Base-by-base conservation (phyloP, 768 basidiomycete species). In the Rhizopogon salebrosus region DNA sequence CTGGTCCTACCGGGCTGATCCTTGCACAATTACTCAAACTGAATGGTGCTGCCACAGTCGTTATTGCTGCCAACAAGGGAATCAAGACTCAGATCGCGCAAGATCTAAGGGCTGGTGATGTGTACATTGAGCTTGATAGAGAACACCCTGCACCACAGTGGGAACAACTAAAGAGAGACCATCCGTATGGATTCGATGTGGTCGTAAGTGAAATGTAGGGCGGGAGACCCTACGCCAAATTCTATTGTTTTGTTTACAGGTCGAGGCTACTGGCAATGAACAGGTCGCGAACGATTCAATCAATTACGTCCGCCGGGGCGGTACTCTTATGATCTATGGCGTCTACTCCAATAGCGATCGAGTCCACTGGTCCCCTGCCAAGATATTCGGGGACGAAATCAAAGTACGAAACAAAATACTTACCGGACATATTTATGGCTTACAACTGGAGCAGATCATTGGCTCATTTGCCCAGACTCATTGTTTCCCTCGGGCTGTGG, bases 401-500 rank as follows among this genome's bases (percentile, higher is more conserved):
- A 64, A 64, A 58, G 72, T 75, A 3, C n/a, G 48, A 54, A 9
- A 31, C 14, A 34, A 26, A 31, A 29, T 31, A 2, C 8, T 31
- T 22, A 29, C 16, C 11, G n/a, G 20, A 4, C 16, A 31, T n/a
- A n/a, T 9, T n/a, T 16, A 23, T 46, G 24, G 11, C 24, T 48
- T 13, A 39, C 14, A 37, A 31, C 26, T 36, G 11, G 39, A 14
- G 9, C 48, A 77, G 75, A 80, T 80, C 61, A 76, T 80, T 55
- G 79, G 79, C 14, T 80, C 80, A 9, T 81, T 80, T 68, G 75
- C 80, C 20, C 80, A 82, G 59, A 73, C 75, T n/a, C 72, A 72
- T 65, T 82, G 80, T 63, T 81, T 82, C 75, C 79, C 80, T 22
- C 76, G 80, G 31, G 79, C 80, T 9, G 72, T 83, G 41, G 77